Evolutionary conservation across 1,284 basidiomycete genomes (phyloP), one percentile per base, ranked within the genome.

Genomic region (Ganoderma lucidum): DNA sequence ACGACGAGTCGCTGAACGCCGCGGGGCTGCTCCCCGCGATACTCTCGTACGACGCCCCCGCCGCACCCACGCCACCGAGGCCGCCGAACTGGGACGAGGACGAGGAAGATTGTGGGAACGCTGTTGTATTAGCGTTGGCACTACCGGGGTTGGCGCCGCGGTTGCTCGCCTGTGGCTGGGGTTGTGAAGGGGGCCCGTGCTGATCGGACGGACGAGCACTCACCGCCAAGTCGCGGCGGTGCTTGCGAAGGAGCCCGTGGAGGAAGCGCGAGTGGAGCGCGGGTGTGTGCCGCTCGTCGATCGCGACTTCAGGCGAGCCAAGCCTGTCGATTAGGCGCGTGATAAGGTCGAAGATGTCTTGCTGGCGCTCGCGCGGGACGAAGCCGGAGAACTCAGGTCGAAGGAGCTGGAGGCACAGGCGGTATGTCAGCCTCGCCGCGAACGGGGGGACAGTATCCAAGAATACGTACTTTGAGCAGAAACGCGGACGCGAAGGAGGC

Each of bases 401-500:
- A 42, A 94, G 83, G 56, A 95, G 85, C 91, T 93, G 75, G 17
- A 39, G 23, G 17, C 2, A 39, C 9, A 56, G 0, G 51, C 17
- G 19, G 42, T 42, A 19, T 8, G 44, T 45, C n/a, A 48, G n/a
- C 5, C 28, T 37, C 3, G 8, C n/a, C 8, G 45, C 45, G 45
- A 23, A 8, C 35, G n/a, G 2, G 58, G 19, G 56, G 10, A n/a
- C 0, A 9, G 19, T 8, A 19, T 19, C 6, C 56, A 8, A 2
- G 30, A 14, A 32, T 59, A 79, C 80, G n/a, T 58, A 92, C 92
- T 86, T 94, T 94, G 72, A 94, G 86, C 66, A 95, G 81, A 80
- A 94, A 95, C 0, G 93, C 94, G 56, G 93, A 93, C 0, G 95
- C 95, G 77, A 96, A 96, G 1, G 93, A 88, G 1, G 92, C 87